phyloP scores from a whole-genome alignment of 164 flowering plant species.

The Magnolia sinica region DNA sequence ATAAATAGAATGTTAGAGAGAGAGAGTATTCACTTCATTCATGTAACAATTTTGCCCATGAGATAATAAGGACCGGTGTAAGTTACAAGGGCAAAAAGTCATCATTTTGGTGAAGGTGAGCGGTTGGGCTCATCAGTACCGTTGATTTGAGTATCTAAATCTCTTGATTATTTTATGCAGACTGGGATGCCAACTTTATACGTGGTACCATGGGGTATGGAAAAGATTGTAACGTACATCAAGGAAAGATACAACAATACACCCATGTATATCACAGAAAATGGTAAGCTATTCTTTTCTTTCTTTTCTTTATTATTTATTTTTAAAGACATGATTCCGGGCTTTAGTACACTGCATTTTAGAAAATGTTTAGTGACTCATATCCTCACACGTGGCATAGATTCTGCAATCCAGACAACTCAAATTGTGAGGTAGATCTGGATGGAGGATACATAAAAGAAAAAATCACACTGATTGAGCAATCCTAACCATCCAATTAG shows the following conservation, averaged over 20 bases:
- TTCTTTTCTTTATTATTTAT: not conserved
- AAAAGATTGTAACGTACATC: constrained; percentile 11
- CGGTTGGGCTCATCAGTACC: not conserved
- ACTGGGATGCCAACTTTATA: constrained; percentile 11
- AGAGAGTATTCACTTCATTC: not conserved
- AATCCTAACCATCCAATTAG: too few relatives aligned
- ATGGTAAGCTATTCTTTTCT: constrained; percentile 11
- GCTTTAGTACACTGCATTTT: too few relatives aligned
- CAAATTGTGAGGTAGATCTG: too few relatives aligned
- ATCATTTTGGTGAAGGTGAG: not conserved
- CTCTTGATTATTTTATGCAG: not conserved
- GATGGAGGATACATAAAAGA: too few relatives aligned
- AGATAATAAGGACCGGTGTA: not conserved
- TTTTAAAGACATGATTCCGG: not conserved
- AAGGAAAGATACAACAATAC: constrained; percentile 20
- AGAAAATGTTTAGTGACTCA: not conserved
- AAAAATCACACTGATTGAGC: too few relatives aligned
- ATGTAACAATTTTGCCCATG: not conserved
- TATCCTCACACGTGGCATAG: too few relatives aligned
- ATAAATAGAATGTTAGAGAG: too few relatives aligned
- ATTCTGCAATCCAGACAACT: too few relatives aligned
- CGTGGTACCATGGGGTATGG: constrained; percentile 18
- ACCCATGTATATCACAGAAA: constrained; percentile 27
- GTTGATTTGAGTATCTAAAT: not conserved
- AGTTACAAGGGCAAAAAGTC: not conserved